phyloP scores from a whole-genome alignment of 2,329 filamentous ascomycete genomes.

The Hypoxylon sp. region DNA sequence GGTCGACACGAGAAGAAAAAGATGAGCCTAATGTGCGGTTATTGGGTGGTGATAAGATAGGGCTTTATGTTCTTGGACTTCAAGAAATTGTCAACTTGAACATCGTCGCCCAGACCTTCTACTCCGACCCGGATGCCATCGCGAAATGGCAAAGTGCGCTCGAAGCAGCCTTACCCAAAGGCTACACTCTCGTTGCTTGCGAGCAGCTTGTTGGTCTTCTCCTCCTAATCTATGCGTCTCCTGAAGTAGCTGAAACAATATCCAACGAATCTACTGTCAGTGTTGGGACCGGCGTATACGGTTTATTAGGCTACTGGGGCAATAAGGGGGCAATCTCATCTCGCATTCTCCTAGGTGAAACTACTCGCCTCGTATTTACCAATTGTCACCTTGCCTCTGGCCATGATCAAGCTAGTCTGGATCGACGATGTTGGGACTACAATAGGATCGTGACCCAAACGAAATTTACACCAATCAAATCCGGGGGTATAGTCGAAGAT shows the following conservation, averaged over 20 bases:
- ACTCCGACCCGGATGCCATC: constrained; percentile 78
- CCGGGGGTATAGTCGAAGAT: constrained; percentile 75
- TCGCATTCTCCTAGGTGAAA: constrained; percentile 88
- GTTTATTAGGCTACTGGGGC: constrained; percentile 91
- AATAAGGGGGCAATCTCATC: constrained; percentile 94
- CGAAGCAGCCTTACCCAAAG: constrained; percentile 79
- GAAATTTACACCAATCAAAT: constrained; percentile 81
- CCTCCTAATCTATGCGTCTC: constrained; percentile 87
- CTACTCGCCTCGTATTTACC: constrained; percentile 88
- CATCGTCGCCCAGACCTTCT: constrained; percentile 82
- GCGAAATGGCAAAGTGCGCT: constrained; percentile 87
- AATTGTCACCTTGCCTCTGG: constrained; percentile 95
- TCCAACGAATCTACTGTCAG: constrained; percentile 85
- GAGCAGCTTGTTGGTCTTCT: constrained; percentile 91
- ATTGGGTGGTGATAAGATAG: constrained; percentile 77
- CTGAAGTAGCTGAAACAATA: constrained; percentile 80
- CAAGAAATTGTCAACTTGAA: constrained; percentile 94
- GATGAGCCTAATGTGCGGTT: constrained; percentile 62
- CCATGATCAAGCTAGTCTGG: constrained; percentile 80
- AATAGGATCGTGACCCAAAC: constrained; percentile 82
- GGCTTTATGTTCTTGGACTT: constrained; percentile 89
- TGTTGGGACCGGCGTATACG: constrained; percentile 90
- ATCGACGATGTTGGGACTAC: constrained; percentile 92
- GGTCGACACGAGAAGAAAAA: constrained; percentile 58
- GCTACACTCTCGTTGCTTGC: constrained; percentile 82